Base-by-base conservation (phyloP, 1,139 yeast genomes). In the Scheffersomyces quercinus region DNA sequence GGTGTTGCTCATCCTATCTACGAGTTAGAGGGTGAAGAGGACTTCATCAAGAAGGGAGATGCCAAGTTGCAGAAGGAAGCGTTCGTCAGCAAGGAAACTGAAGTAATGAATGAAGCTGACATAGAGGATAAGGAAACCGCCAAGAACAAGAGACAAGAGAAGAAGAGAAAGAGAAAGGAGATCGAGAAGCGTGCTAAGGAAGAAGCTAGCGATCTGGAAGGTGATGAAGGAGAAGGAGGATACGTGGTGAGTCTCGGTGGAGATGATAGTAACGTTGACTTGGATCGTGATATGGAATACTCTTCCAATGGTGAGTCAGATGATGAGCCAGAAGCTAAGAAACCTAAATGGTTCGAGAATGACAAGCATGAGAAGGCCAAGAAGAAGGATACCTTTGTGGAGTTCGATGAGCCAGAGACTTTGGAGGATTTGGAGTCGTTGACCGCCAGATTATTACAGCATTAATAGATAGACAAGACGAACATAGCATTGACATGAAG, bases 341-440 rank as follows among this genome's bases (percentile, higher is more conserved):
- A 77, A 62, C 75, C 81, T 42, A 83, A 77, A 58, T 84, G 88
- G 88, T 82, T 83, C 60, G 70, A 76, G 52, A 68, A 65, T 39
- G 67, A 65, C 43, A 65, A 59, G 42, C 52, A 52, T 29, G 40
- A 47, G 30, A 52, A 52, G 35, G 58, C 56, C 34, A 62, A 58
- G 10, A 55, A 55, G 15, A 58, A 52, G 7, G 63, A 64, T 40
- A 65, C 67, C 20, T 68, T 86, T 43, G 73, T 87, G 48, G 97
- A 90, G 64, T 74, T 87, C 41, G 95, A 88, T 52, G 88, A 85
- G 58, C 97, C 97, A 15, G 88, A 88, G 56, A 86, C 96, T 28
- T 73, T 93, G 64, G 97, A 89, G 62, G 98, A 93, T 60, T 77
- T 93, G 66, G 99, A 93, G 73, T 90, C 95, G 10, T 81, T 93